Percentiles rank a stretch among this genome's conserved stretches.
Evolutionary conservation across 208 protist genomes (phyloP).

Genomic region (Perkinsela sp.): DNA sequence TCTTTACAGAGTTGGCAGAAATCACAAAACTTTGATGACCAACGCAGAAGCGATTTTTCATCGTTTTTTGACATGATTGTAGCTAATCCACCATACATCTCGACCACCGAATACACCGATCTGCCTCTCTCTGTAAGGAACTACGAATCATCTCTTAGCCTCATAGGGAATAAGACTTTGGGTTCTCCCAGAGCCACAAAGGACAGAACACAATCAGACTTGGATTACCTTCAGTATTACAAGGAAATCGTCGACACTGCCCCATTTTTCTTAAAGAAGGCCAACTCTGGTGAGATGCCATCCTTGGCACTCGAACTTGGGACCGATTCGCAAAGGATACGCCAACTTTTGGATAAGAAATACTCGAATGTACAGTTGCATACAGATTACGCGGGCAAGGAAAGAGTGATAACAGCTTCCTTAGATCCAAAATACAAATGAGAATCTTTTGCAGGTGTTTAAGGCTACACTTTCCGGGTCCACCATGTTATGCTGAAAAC

Average conservation of each 20-base stretch:
- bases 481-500: too few relatives aligned
- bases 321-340: background rate
- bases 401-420: background rate
- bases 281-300: background rate
- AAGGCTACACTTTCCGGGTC: too few relatives aligned
- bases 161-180: slow-evolving; percentile 37
- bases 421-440: too few relatives aligned
- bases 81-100: slow-evolving; percentile 48
- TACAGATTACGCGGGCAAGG: background rate
- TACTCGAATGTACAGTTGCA: background rate
- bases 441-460: too few relatives aligned
- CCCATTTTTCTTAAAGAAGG: slow-evolving; percentile 13
- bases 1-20: too few relatives aligned
- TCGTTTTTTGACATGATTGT: slow-evolving; percentile 35
- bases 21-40: background rate
- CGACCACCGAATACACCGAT: slow-evolving; percentile 31
- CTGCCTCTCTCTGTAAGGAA: slow-evolving; percentile 19
- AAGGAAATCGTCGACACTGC: slow-evolving; percentile 42
- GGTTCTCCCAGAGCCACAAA: too few relatives aligned
- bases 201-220: slow-evolving; percentile 10
- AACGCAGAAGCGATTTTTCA: background rate
- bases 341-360: background rate
- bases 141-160: slow-evolving; percentile 43
- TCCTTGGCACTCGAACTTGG: background rate
- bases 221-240: slow-evolving; percentile 42